These are phyloP conservation scores for Trichophyton mentagrophytes DNA, from an alignment of 2,329 filamentous ascomycete genomes.

Conservation along the genomic window DNA sequence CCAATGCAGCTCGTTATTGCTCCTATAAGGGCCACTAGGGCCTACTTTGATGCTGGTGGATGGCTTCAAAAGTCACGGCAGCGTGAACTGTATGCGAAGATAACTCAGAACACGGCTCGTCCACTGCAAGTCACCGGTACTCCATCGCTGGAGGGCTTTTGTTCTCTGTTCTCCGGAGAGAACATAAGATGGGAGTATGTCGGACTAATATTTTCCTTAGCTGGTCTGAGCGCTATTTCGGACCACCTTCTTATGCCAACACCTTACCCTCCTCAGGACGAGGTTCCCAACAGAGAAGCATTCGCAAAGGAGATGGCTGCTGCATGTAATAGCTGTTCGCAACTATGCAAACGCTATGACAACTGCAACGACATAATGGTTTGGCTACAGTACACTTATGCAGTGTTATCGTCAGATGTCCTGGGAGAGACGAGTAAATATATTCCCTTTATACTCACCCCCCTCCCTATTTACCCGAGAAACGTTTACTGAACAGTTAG, in stretches of 20 bases:
- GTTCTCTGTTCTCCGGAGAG: constrained; percentile 21
- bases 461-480: not conserved
- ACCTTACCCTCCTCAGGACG: constrained; percentile 7
- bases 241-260: not conserved
- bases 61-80: constrained; percentile 8
- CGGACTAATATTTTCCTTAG: constrained; percentile 16
- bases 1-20: constrained; percentile 25
- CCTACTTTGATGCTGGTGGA: constrained; percentile 9
- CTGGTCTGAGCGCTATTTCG: constrained; percentile 9
- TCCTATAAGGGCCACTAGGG: constrained; percentile 18
- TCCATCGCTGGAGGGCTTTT: constrained; percentile 24
- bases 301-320: constrained; percentile 15
- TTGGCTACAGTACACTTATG: constrained; percentile 14
- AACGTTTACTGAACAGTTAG: constrained; percentile 8
- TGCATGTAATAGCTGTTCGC: constrained; percentile 14
- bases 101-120: constrained; percentile 21
- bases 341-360: constrained; percentile 12
- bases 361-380: constrained; percentile 13
- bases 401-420: constrained; percentile 12
- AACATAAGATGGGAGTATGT: constrained; percentile 18
- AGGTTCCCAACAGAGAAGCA: constrained; percentile 6
- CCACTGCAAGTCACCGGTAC: constrained; percentile 15
- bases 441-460: not conserved
- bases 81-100: constrained; percentile 11
- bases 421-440: constrained; percentile 12